phyloP scores from a whole-genome alignment of 108 stramenopile genomes.

The Cylindrotheca closterium region DNA sequence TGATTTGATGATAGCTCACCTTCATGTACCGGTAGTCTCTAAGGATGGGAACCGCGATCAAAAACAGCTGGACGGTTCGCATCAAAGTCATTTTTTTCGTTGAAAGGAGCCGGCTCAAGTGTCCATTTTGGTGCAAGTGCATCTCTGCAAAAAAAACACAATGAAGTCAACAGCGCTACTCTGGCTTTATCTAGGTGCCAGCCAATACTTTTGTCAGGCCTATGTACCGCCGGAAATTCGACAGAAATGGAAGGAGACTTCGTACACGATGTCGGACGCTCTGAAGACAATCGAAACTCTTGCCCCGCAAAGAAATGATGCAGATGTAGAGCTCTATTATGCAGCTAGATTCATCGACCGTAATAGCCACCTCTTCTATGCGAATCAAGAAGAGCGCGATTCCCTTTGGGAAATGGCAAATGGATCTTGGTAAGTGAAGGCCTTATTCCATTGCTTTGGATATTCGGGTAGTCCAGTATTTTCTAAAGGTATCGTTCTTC shows the following conservation, averaged over 20 bases:
- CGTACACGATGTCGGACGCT: conserved; percentile 8
- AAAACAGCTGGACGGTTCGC: no score
- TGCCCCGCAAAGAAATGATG: background rate
- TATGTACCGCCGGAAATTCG: conserved; percentile 10
- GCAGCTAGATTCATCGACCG: conserved; percentile 14
- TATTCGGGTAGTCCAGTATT: no score
- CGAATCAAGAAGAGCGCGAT: background rate
- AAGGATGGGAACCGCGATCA: no score
- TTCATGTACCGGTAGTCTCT: no score
- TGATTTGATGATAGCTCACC: no score
- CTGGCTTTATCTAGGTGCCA: background rate
- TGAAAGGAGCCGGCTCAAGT: no score
- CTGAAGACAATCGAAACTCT: conserved; percentile 5
- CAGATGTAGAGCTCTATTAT: conserved; percentile 5
- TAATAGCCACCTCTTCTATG: background rate
- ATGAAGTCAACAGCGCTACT: background rate
- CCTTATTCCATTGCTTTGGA: no score
- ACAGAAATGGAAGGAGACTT: conserved; percentile 6
- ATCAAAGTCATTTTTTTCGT: no score
- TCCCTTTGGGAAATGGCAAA: background rate
- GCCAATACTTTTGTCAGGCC: background rate
- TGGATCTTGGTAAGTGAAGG: conserved; percentile 16
- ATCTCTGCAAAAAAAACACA: background rate
- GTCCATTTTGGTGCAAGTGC: no score
- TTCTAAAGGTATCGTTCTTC: no score